Evolutionary conservation across 208 protist species (phyloP), one percentile per base, ranked within the genome.

Genomic region (Trypanosoma boissoni): DNA sequence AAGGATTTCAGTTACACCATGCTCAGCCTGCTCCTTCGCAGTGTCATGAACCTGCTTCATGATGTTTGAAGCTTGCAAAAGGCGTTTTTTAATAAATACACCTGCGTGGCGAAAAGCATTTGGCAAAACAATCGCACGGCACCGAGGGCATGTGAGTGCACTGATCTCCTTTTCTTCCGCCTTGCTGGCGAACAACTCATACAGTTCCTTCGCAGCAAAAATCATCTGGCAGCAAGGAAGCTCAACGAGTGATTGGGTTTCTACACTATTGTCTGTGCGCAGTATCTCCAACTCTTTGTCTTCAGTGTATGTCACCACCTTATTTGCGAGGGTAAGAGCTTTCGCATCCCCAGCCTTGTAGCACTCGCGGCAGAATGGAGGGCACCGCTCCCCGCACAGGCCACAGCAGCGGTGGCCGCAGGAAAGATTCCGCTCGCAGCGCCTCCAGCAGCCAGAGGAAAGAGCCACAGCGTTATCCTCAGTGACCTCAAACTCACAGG

Each of bases 331-430:
- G 21, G 48, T 8, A 32, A 31, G 20, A 8, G 9, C 31, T 31
- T 31, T 6, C 26, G 4, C 48, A 54, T 6, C 9, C 5, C 16
- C n/a, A 20, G 7, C 9, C 34, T 28, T 26, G 57, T 57, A 48
- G 51, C 74, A 86, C 10, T 20, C 27, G 36, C 31, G 41, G 48
- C 68, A 83, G 14, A 64, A 23, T 18, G 10, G 2, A 1, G 74
- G 74, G 48, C 80, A 87, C 8, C 20, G n/a, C 37, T 86, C 78
- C n/a, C 78, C 78, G 45, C 74, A 84, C 0, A 87, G 21, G n/a
- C 78, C 74, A 16, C 52, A 32, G 61, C 75, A 83, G 26, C 31
- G 34, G 34, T 80, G 52, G 9, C 16, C 26, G 52, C 59, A 66
- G 7, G 2, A 2, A 3, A 83, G 49, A 9, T 6, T 0, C 12